Evolutionary conservation across 139 green algal genomes (phyloP).

Genomic region (Tetratostichococcus sp.): DNA sequence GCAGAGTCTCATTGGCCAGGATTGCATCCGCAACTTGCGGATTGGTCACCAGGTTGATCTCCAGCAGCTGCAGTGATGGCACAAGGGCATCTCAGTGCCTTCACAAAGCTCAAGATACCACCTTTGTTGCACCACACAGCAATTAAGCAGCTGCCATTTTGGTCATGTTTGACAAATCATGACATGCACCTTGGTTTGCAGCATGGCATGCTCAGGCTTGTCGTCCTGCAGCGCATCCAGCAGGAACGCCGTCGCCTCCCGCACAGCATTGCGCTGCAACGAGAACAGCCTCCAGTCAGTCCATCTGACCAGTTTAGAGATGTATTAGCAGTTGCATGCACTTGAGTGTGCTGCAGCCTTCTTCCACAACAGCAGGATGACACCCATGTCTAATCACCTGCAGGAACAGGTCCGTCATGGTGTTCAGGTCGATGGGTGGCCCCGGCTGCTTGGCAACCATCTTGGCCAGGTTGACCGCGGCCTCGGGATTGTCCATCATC

Average conservation of each 20-base stretch:
- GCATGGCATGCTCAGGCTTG: conserved; percentile 77
- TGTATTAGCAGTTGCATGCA: no score
- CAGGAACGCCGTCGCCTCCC: conserved; percentile 95
- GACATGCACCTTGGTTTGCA: conserved; percentile 77
- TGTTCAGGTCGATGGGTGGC: conserved; percentile 84
- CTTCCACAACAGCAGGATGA: no score
- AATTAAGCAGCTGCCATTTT: no score
- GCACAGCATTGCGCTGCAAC: conserved; percentile 74
- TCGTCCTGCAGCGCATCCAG: conserved; percentile 93
- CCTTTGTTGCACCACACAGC: no score
- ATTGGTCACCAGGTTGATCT: conserved; percentile 99
- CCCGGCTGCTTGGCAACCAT: conserved; percentile 85
- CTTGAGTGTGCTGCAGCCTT: no score
- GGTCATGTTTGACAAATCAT: not conserved
- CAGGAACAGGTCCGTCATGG: conserved; percentile 96
- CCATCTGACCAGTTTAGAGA: no score
- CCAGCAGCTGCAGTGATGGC: conserved; percentile 88
- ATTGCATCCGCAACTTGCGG: conserved; percentile 96
- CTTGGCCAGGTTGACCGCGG: conserved; percentile 91
- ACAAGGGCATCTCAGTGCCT: no score
- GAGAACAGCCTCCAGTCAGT: no score
- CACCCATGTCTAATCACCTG: not conserved
- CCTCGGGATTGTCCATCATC: conserved; percentile 91
- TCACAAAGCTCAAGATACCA: no score
- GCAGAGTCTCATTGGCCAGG: conserved; percentile 87